Conservation (phyloP, 176 grass and related monocot species). For the Musa beccarii region DNA sequence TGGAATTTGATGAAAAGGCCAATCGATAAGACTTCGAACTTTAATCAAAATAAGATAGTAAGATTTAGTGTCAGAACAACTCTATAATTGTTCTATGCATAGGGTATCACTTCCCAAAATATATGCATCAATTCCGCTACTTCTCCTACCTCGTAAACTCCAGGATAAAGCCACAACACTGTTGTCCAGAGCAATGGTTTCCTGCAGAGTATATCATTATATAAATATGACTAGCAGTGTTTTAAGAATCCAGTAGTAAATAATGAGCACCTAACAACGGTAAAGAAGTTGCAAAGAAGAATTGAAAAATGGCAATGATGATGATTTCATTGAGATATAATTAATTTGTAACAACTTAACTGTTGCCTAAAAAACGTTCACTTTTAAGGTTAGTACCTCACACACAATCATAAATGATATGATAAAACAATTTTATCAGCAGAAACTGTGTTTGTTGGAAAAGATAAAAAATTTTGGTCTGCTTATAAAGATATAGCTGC, state of each 20-base stretch:
- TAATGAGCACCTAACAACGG: not conserved
- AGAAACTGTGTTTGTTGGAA: not conserved
- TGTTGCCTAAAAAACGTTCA: no score
- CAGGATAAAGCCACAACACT: slow-evolving; percentile 44
- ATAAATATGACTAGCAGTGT: not conserved
- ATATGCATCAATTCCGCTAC: no score
- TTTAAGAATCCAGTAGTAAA: not conserved
- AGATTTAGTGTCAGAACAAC: not conserved
- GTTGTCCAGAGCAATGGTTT: slow-evolving; percentile 26
- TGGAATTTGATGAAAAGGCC: no score
- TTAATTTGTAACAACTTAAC: no score
- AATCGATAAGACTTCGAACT: not conserved
- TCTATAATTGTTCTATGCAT: not conserved
- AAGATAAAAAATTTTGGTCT: not conserved
- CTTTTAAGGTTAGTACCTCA: no score
- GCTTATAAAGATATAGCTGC: not conserved
- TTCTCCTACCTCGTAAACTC: slow-evolving; percentile 38
- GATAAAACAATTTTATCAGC: no score
- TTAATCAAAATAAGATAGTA: not conserved
- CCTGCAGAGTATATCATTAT: slow-evolving; percentile 19
- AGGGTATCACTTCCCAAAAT: not conserved
- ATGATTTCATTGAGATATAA: no score
- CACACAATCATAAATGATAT: no score
- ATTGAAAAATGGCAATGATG: no score
- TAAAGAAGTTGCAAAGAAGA: not conserved